Evolutionary conservation across 148 eudicot species (phyloP), one percentile per base, ranked within the genome.

Genomic region (Fallopia convolvulus): DNA sequence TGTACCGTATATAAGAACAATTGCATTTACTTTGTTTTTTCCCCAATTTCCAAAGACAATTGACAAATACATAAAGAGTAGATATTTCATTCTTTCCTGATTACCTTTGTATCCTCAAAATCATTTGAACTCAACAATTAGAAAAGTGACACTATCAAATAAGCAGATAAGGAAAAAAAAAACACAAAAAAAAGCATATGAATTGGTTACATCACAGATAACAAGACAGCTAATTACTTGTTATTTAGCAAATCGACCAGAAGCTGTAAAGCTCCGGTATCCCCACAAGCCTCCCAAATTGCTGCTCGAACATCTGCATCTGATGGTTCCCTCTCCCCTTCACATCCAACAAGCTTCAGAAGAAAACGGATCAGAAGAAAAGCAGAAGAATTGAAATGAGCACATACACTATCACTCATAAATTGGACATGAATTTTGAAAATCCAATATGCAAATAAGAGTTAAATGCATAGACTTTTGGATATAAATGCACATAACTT

Each of bases 221-320:
- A 36, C 3, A 68, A 32, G 44, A 41, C 20, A 39, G 72, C 39
- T 32, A 32, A 8, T 85, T 86, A 95, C 97, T 89, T 95, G 30
- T 83, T 81, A 79, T 88, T 91, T 79, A 95, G 87, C 84, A 92
- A 89, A 84, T 95, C 97, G 76, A 91, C 91, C 63, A 95, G 93
- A 78, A 95, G 83, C 78, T 91, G 99, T n/a, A 95, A 77, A 83
- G 99, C 99, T 76, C 97, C 94, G 58, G 90, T 87, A 85, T 95
- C 97, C 74, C 99, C 97, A 80, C 99, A 92, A 78, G 90, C 92
- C 83, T 92, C 97, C 99, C 99, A 95, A 66, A 91, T 86, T 72
- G 99, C 97, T 23, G 90, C 88, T 86, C 87, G 90, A 85, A 95
- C 99, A 84, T 95, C 99, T 70, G 84, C 76, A 63, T 95, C 92